These are phyloP conservation scores for Biscogniauxia marginata DNA, from an alignment of 2,329 filamentous ascomycete genomes.

Conservation along the genomic window DNA sequence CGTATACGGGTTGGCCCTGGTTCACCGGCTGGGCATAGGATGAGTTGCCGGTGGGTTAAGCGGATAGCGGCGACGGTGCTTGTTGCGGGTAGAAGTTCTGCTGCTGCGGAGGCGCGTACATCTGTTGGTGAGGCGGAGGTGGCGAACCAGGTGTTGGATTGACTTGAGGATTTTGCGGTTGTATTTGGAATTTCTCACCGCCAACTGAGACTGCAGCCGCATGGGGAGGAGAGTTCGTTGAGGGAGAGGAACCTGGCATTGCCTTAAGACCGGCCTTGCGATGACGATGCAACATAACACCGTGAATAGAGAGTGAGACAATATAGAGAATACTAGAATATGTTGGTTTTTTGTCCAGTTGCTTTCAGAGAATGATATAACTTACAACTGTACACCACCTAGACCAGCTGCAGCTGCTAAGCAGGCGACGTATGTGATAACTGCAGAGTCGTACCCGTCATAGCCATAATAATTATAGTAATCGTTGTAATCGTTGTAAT, in stretches of 20 bases:
- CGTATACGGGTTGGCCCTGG: conserved; percentile 18
- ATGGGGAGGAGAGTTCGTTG: conserved; percentile 10
- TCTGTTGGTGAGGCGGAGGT: conserved; percentile 13
- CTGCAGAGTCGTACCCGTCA: conserved; percentile 4
- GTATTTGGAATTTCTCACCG: conserved; percentile 30
- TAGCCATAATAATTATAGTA: conserved; percentile 24
- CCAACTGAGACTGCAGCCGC: conserved; percentile 13
- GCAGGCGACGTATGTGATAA: conserved; percentile 22
- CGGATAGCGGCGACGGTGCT: conserved; percentile 15
- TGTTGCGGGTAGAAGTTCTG: conserved; percentile 14
- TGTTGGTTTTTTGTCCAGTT: conserved; percentile 5
- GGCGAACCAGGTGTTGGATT: conserved; percentile 13
- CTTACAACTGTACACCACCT: conserved; percentile 45
- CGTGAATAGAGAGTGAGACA: conserved; percentile 40
- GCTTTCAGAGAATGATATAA: conserved; percentile 3
- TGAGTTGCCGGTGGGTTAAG: conserved; percentile 17
- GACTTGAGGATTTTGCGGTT: conserved; percentile 24
- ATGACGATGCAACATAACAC: conserved; percentile 43
- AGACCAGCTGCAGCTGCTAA: conserved; percentile 39
- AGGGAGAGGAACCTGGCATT: conserved; percentile 30
- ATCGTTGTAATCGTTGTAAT: conserved; percentile 23
- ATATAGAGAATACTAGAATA: conserved; percentile 41
- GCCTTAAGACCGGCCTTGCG: conserved; percentile 43
- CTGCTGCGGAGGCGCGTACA: conserved; percentile 2
- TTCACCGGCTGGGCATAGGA: conserved; percentile 16